Evolutionary conservation across 768 basidiomycete genomes (phyloP), one percentile per base, ranked within the genome.

Genomic region (Tulasnella sp.): DNA sequence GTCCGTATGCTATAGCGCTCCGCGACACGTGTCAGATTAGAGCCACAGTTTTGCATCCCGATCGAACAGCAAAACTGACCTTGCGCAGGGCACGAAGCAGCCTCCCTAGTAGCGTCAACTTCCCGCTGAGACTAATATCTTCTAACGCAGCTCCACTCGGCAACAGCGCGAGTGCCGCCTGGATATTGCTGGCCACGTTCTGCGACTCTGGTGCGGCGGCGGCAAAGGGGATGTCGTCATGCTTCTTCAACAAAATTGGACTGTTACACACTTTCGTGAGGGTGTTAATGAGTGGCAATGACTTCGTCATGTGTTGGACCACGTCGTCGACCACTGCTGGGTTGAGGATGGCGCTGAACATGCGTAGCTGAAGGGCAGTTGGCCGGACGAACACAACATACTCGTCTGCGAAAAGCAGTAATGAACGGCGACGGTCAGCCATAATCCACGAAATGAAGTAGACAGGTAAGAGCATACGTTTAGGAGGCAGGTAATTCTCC

Each of bases 301-400:
- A 85, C 65, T 87, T 84, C 0, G 84, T 84, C 0, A 84, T 87
- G 0, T 82, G 81, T 64, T 84, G 77, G 26, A 85, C 78, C 4
- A 94, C 73, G 51, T 79, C 77, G 61, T 85, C 81, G 26, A 93
- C 70, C 60, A 81, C 81, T 52, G 83, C 81, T 0, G 84, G 82
- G 27, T 81, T 76, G 5, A 99, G 78, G 10, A 97, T 82, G 44
- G 77, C 82, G 9, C 76, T 73, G 66, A 93, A 91, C 66, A 98
- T 85, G 11, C 80, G 75, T 4, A 88, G 70, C 66, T 99, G 95
- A 17, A 96, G 73, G n/a, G 72, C 51, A 0, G 92, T 93, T 0
- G 96, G 95, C 4, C 84, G 83, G 29, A 96, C 77, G 70, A 98
- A 98, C n/a, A 98, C 84, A n/a, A 95, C 87, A 68, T 95, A 97